These are phyloP conservation scores for Rhizopogon vesiculosus DNA, from an alignment of 768 basidiomycete genomes.

Conservation along the genomic window DNA sequence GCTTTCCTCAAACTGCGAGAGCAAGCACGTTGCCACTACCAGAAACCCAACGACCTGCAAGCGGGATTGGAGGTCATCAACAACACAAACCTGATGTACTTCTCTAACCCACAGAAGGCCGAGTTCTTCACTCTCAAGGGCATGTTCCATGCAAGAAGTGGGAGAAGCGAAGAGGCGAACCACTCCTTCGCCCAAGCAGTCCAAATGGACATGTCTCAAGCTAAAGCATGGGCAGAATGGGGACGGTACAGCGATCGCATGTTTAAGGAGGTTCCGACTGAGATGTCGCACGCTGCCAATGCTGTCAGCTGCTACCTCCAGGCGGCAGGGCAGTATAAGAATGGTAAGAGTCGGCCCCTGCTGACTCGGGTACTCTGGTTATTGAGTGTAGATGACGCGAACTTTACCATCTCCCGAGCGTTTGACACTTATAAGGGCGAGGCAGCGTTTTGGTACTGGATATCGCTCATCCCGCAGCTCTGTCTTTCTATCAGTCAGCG, in stretches of 20 bases:
- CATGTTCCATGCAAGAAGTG: constrained; percentile 92
- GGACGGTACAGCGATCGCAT: constrained; percentile 89
- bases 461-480: constrained; percentile 93
- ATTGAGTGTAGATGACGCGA: constrained; percentile 82
- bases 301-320: constrained; percentile 98
- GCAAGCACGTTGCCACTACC: constrained; percentile 97
- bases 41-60: constrained; percentile 88
- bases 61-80: constrained; percentile 98
- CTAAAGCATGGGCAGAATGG: constrained; percentile 99
- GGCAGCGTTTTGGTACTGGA: constrained; percentile 98
- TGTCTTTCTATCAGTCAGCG: constrained; percentile 84
- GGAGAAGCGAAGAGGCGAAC: constrained; percentile 85
- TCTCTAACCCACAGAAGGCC: constrained; percentile 90
- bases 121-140: constrained; percentile 99
- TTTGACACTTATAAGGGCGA: constrained; percentile 97
- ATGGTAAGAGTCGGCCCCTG: constrained; percentile 84
- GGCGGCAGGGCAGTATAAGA: constrained; percentile 94
- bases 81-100: constrained; percentile 98
- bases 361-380: constrained; percentile 95
- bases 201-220: constrained; percentile 90
- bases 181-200: constrained; percentile 92
- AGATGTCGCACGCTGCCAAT: constrained; percentile 74
- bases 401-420: constrained; percentile 65
- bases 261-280: constrained; percentile 81
- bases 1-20: constrained; percentile 98